Evolutionary conservation across 441 rosid genomes (phyloP).

Genomic region (Jatropha podagrica): DNA sequence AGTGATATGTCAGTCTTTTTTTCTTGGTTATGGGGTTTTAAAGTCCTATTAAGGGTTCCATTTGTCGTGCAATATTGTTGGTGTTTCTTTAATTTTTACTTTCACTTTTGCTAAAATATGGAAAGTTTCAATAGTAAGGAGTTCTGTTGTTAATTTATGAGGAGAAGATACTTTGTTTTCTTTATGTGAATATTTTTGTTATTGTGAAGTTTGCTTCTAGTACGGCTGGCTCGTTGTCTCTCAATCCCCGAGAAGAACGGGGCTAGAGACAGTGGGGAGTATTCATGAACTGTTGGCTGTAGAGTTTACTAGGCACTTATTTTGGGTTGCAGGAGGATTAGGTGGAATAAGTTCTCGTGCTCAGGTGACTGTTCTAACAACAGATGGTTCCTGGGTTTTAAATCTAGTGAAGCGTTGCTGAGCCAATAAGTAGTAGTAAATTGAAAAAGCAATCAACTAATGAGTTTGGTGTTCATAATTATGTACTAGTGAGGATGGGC

Average conservation of each 20-base stretch:
- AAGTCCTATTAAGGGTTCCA: not conserved
- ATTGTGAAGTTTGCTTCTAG: not conserved
- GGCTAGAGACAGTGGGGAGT: no score
- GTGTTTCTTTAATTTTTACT: not conserved
- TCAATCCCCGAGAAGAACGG: not conserved
- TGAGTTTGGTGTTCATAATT: no score
- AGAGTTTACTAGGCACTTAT: not conserved
- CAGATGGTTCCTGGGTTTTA: no score
- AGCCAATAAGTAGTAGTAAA: no score
- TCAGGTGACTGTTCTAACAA: no score
- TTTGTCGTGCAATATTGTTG: not conserved
- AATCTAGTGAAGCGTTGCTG: no score
- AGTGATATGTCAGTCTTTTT: not conserved
- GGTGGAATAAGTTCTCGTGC: not conserved
- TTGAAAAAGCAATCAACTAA: no score
- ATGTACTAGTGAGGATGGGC: no score
- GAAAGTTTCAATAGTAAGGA: not conserved
- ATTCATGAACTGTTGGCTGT: not conserved
- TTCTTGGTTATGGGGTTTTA: not conserved
- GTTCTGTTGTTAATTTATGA: not conserved
- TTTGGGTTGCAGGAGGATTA: not conserved
- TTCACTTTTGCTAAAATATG: not conserved
- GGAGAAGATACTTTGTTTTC: not conserved
- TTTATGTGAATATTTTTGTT: not conserved
- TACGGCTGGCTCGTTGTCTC: not conserved